These are phyloP conservation scores for Nannochloropsis oceanica DNA, from an alignment of 108 stramenopile genomes.

Conservation along the genomic window DNA sequence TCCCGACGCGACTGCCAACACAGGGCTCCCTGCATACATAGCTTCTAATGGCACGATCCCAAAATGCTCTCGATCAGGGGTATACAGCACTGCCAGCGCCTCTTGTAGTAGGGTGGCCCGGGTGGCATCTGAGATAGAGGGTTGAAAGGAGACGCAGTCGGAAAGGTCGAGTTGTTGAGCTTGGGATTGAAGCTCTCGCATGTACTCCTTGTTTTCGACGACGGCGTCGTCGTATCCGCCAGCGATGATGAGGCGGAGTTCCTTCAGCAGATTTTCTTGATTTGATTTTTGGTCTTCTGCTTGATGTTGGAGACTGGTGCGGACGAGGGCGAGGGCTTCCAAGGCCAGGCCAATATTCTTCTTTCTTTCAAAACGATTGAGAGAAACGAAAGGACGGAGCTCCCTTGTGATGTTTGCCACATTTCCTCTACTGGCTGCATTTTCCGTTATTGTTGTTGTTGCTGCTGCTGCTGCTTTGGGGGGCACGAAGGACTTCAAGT, in stretches of 20 bases:
- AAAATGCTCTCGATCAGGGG: conserved; percentile 90
- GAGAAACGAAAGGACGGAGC: conserved; percentile 41
- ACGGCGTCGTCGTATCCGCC: conserved; percentile 89
- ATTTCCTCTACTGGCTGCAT: not conserved
- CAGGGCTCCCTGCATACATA: conserved; percentile 73
- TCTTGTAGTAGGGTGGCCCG: conserved; percentile 48
- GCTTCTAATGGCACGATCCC: conserved; percentile 98
- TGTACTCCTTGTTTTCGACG: conserved; percentile 80
- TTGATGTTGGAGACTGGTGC: not conserved
- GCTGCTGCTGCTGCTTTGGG: not conserved
- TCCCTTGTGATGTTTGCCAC: not conserved
- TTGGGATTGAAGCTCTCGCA: conserved; percentile 48
- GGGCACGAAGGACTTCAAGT: not conserved
- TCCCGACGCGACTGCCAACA: conserved; percentile 33
- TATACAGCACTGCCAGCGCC: conserved; percentile 72
- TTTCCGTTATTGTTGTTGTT: not conserved
- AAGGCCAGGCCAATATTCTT: conserved; percentile 69
- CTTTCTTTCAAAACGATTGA: conserved; percentile 93
- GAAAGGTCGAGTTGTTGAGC: conserved; percentile 2
- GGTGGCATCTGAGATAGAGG: conserved; percentile 58
- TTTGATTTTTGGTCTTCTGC: not conserved
- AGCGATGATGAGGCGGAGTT: conserved; percentile 53
- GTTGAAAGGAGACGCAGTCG: conserved; percentile 45
- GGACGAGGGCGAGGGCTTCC: conserved; percentile 23
- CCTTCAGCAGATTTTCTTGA: not conserved